Base-by-base conservation (phyloP, 1,284 basidiomycete genomes). In the Limonomyces culmigenus region DNA sequence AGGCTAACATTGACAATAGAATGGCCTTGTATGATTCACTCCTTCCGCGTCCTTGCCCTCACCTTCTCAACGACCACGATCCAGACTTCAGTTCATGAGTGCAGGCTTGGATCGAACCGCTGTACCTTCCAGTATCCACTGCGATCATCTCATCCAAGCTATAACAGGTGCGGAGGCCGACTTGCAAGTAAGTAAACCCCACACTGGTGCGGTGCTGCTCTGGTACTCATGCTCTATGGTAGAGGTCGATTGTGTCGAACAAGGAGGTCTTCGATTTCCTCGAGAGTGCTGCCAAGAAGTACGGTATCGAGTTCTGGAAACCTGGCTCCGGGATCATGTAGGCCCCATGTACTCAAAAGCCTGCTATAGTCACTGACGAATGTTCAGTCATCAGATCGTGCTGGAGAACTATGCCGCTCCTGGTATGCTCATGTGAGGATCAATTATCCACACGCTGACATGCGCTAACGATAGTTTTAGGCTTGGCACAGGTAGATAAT, bases 261-360 rank as follows among this genome's bases (percentile, higher is more conserved):
- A 74, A 87, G 59, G 95, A 99, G 54, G 93, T 99, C 16, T 99
- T 97, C 51, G 88, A 97, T 50, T 99, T 99, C 58, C 63, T 99
- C 41, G 80, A 95, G 56, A 93, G 88, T 43, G 95, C 95, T 14
- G 78, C 85, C 25, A 70, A 72, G 48, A 98, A 97, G 62, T 98
- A 97, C 57, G 95, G 83, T 19, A 84, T 86, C 41, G 84, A 86
- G 55, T 92, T 96, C 58, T 97, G 95, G 95, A 70, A 74, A 47
- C 93, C 95, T 14, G 93, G 93, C 27, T 88, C 83, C 32, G 91
- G 91, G 33, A 91, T 91, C 45, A 92, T 99, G n/a, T n/a, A n/a
- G n/a, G n/a, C n/a, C n/a, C n/a, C n/a, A n/a, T n/a, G n/a, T n/a
- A n/a, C n/a, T n/a, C n/a, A n/a, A n/a, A n/a, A n/a, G n/a, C n/a